Evolutionary conservation across 306 rosid species (phyloP).

Genomic region (Chamaecrista fasciculata): DNA sequence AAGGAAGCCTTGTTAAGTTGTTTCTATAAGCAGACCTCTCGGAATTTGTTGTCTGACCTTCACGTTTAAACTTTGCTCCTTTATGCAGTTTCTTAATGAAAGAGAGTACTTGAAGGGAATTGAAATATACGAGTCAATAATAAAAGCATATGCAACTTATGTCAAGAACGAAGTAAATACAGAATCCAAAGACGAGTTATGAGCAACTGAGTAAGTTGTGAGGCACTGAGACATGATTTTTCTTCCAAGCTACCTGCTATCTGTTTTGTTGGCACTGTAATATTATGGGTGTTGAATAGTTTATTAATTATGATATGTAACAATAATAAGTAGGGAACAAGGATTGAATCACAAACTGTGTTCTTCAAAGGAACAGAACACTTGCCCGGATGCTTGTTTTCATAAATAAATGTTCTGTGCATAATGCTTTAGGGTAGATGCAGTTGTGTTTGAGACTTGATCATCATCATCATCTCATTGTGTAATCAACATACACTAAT

Average conservation of each 20-base stretch:
- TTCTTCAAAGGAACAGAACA: not conserved
- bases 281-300: not conserved
- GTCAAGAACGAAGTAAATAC: slow-evolving; percentile 32
- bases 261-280: slow-evolving; percentile 7
- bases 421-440: not conserved
- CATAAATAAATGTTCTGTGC: not conserved
- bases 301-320: not conserved
- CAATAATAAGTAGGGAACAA: not conserved
- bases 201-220: slow-evolving; percentile 41
- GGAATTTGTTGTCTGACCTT: not conserved
- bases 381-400: not conserved
- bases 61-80: slow-evolving; percentile 22
- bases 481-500: not conserved
- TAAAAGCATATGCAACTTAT: slow-evolving; percentile 63
- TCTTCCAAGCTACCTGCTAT: not conserved
- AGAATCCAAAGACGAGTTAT: slow-evolving; percentile 66
- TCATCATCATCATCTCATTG: not conserved
- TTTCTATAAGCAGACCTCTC: slow-evolving; percentile 10
- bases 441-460: not conserved
- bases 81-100: slow-evolving; percentile 72
- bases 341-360: not conserved
- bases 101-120: slow-evolving; percentile 87
- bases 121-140: slow-evolving; percentile 60
- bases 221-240: not conserved
- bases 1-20: not conserved